phyloP scores from a whole-genome alignment of 768 basidiomycete genomes.

The Megacollybia marginata region DNA sequence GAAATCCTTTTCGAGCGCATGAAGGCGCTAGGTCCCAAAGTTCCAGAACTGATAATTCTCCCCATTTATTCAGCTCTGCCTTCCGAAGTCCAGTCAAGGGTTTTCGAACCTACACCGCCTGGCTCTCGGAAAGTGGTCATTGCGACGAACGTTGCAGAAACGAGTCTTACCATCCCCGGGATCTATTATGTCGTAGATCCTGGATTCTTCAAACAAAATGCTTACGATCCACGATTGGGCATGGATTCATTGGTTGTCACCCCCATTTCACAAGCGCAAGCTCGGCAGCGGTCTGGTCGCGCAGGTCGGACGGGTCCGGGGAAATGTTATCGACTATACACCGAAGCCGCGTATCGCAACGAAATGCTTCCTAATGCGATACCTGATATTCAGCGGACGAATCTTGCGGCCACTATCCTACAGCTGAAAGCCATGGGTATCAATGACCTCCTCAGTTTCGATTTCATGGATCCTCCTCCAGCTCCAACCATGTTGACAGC shows the following conservation, averaged over 20 bases:
- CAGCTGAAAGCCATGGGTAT: slow-evolving; percentile 99
- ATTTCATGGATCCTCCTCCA: slow-evolving; percentile 99
- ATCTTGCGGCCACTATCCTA: slow-evolving; percentile 86
- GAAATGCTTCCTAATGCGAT: slow-evolving; percentile 98
- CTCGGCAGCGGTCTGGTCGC: slow-evolving; percentile 90
- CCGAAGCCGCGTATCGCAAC: slow-evolving; percentile 96
- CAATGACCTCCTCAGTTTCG: slow-evolving; percentile 95
- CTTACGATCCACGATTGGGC: slow-evolving; percentile 92
- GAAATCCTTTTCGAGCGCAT: slow-evolving; percentile 98
- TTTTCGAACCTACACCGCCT: slow-evolving; percentile 96
- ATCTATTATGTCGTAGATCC: slow-evolving; percentile 99
- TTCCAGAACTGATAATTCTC: slow-evolving; percentile 92
- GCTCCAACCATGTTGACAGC: slow-evolving; percentile 96
- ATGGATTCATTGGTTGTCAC: slow-evolving; percentile 99
- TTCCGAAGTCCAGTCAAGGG: slow-evolving; percentile 95
- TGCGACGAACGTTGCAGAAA: slow-evolving; percentile 99
- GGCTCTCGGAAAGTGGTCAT: slow-evolving; percentile 99
- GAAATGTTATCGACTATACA: slow-evolving; percentile 96
- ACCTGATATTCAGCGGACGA: slow-evolving; percentile 95
- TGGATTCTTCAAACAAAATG: slow-evolving; percentile 98
- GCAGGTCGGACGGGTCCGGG: slow-evolving; percentile 98
- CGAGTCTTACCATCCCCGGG: slow-evolving; percentile 94
- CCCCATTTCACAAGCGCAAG: slow-evolving; percentile 98
- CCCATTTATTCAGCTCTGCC: slow-evolving; percentile 98
- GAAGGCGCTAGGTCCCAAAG: slow-evolving; percentile 98